phyloP scores from a whole-genome alignment of 805 yeast species.

The Candida hispaniensis region DNA sequence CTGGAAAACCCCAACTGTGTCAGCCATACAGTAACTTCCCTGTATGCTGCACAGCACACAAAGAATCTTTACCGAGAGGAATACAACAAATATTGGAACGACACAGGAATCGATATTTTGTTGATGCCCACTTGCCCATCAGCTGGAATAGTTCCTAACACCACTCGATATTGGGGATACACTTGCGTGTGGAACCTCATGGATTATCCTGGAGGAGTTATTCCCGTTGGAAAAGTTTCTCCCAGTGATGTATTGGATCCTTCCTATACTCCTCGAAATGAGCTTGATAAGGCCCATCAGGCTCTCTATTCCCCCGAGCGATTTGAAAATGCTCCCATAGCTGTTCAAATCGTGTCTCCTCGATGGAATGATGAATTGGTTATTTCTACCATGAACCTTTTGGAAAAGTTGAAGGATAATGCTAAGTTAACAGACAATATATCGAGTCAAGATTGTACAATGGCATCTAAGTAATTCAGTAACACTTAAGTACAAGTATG shows the following conservation, averaged over 20 bases:
- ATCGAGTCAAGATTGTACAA: too few relatives aligned
- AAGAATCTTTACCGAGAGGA: constrained; percentile 27
- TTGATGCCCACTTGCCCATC: constrained; percentile 12
- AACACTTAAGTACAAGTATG: too few relatives aligned
- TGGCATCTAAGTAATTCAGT: too few relatives aligned
- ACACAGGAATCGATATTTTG: constrained; percentile 17
- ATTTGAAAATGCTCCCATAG: constrained; percentile 43
- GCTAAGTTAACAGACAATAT: too few relatives aligned
- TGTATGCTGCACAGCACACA: constrained; percentile 29
- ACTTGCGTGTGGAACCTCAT: constrained; percentile 19
- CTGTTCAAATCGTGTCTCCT: constrained; percentile 44
- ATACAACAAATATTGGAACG: constrained; percentile 37
- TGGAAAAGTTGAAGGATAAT: too few relatives aligned
- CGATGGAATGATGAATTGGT: constrained; percentile 44
- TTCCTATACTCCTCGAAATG: constrained; percentile 12
- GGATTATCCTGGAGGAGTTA: constrained; percentile 20
- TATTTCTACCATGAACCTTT: too few relatives aligned
- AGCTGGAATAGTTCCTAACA: constrained; percentile 5
- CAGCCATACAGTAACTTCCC: constrained; percentile 28
- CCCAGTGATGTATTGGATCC: constrained; percentile 32
- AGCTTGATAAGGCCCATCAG: constrained; percentile 21
- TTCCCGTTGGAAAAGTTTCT: constrained; percentile 25
- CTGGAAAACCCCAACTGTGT: constrained; percentile 14
- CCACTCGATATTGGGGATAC: constrained; percentile 16
- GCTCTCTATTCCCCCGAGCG: constrained; percentile 38